phyloP scores from a whole-genome alignment of 176 grass and related monocot genomes.

The Lolium rigidum region DNA sequence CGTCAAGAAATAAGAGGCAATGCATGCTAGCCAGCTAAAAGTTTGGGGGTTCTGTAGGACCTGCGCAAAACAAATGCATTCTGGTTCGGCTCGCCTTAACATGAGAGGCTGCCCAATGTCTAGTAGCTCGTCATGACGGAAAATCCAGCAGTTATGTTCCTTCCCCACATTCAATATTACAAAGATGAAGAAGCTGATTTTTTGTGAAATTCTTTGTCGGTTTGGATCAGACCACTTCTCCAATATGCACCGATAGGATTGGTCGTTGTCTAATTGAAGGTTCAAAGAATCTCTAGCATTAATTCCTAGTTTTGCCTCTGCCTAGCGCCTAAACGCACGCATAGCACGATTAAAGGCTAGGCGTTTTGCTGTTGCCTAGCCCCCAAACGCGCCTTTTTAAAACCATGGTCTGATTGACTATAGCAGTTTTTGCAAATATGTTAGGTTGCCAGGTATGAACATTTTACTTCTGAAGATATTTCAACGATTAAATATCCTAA shows the following conservation, averaged over 20 bases:
- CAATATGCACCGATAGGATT: background rate
- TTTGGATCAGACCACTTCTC: background rate
- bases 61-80: background rate
- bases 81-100: background rate
- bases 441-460: background rate
- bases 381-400: background rate
- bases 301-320: too few relatives aligned
- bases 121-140: background rate
- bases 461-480: background rate
- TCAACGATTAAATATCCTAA: slow-evolving; percentile 5
- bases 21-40: background rate
- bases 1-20: background rate
- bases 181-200: background rate
- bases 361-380: too few relatives aligned
- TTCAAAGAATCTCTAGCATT: too few relatives aligned
- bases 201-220: background rate
- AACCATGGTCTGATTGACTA: background rate
- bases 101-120: background rate
- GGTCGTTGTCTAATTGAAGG: background rate
- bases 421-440: background rate
- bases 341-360: too few relatives aligned
- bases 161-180: background rate
- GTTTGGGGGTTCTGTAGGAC: background rate
- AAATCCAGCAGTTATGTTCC: background rate
- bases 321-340: too few relatives aligned